Evolutionary conservation across 106 monocot genomes (phyloP).

Genomic region (Allium fistulosum): DNA sequence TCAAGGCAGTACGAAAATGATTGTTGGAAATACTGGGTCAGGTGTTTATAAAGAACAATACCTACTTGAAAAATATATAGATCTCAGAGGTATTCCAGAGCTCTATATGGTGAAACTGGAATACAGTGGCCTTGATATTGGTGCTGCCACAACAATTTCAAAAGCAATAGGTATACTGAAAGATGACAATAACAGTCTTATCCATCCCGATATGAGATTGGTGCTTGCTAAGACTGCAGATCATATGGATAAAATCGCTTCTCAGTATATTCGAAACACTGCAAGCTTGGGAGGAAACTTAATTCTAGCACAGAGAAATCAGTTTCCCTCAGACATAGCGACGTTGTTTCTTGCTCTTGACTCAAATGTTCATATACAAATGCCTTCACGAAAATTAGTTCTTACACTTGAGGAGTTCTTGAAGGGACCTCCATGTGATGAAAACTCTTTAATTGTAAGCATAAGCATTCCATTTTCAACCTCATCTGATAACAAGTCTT

Average conservation of each 20-base stretch:
- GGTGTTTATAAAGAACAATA: slow-evolving; percentile 60
- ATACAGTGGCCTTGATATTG: slow-evolving; percentile 37
- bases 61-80: slow-evolving; percentile 47
- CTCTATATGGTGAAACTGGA: slow-evolving; percentile 33
- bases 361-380: slow-evolving; percentile 37
- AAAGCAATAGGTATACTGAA: slow-evolving; percentile 47
- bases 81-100: slow-evolving; percentile 55
- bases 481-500: slow-evolving; percentile 2
- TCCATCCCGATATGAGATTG: slow-evolving; percentile 2
- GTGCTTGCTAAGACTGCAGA: slow-evolving; percentile 57
- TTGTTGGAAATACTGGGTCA: slow-evolving; percentile 61
- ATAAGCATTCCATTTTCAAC: slow-evolving; percentile 54
- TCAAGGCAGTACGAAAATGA: slow-evolving; percentile 27
- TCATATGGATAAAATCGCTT: slow-evolving; percentile 75
- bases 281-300: slow-evolving; percentile 84
- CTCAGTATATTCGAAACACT: slow-evolving; percentile 63
- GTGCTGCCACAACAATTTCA: slow-evolving; percentile 70
- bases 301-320: slow-evolving; percentile 65
- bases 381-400: slow-evolving; percentile 20
- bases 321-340: slow-evolving; percentile 78
- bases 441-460: slow-evolving; percentile 39
- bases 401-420: slow-evolving; percentile 62
- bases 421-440: slow-evolving; percentile 28
- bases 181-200: slow-evolving; percentile 7
- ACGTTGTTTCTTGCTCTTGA: slow-evolving; percentile 69